Evolutionary conservation across 2,329 filamentous ascomycete species (phyloP).

Genomic region (Coleophoma crateriformis): DNA sequence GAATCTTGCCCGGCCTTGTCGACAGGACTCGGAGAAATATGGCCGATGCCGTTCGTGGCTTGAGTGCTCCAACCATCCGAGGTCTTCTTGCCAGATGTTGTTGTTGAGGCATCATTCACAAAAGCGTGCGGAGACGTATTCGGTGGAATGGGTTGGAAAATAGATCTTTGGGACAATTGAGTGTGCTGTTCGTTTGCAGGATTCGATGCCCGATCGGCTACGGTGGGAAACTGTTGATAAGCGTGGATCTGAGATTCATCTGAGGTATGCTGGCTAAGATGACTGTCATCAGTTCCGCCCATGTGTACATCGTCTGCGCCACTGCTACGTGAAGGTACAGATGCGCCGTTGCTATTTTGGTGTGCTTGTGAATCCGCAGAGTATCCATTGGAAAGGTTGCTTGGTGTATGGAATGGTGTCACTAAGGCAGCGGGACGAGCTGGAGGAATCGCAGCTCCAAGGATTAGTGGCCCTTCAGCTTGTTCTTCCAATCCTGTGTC

Average conservation of each 20-base stretch:
- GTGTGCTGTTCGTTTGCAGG: constrained; percentile 36
- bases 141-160: constrained; percentile 49
- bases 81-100: constrained; percentile 75
- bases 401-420: constrained; percentile 38
- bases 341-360: constrained; percentile 49
- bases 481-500: constrained; percentile 19
- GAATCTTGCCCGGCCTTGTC: constrained; percentile 18
- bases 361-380: constrained; percentile 34
- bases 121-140: constrained; percentile 53
- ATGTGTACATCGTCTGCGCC: constrained; percentile 54
- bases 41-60: constrained; percentile 57
- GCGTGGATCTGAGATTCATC: constrained; percentile 39
- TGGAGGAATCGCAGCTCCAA: constrained; percentile 61
- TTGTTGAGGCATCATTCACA: constrained; percentile 85
- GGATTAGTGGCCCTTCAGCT: constrained; percentile 43
- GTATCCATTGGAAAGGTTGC: constrained; percentile 54
- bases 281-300: constrained; percentile 45
- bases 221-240: constrained; percentile 31
- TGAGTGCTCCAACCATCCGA: constrained; percentile 66
- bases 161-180: constrained; percentile 55
- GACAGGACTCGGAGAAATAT: constrained; percentile 22
- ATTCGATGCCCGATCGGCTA: constrained; percentile 34
- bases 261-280: constrained; percentile 35
- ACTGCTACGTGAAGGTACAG: constrained; percentile 32
- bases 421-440: constrained; percentile 23